phyloP scores from a whole-genome alignment of 768 basidiomycete species.

The Rhizopogon roseolus region DNA sequence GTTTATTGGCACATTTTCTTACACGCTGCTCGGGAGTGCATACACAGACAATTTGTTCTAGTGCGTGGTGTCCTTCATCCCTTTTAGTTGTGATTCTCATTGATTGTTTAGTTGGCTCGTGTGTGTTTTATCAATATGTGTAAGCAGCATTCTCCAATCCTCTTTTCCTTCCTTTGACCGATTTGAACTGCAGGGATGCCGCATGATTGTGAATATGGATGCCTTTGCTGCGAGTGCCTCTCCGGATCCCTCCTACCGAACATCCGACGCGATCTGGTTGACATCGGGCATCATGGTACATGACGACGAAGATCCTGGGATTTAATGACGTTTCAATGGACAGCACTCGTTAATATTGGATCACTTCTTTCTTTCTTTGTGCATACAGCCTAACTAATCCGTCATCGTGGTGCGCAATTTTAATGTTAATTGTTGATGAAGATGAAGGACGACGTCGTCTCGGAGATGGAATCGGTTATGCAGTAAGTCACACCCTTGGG shows the following conservation, averaged over 20 bases:
- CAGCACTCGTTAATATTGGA: not conserved
- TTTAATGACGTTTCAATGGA: not conserved
- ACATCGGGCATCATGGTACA: not conserved
- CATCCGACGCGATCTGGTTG: slow-evolving; percentile 1
- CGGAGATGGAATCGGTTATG: too few species aligned
- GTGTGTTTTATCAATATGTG: slow-evolving; percentile 10
- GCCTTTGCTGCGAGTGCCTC: accelerated
- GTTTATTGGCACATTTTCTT: too few species aligned
- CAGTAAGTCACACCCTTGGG: too few species aligned
- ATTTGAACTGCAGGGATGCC: slow-evolving; percentile 7
- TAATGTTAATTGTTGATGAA: too few species aligned
- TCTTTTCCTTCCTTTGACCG: not conserved
- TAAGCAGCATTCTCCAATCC: slow-evolving; percentile 3
- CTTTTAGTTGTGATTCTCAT: not conserved
- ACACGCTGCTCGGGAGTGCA: too few species aligned
- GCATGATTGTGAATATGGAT: slow-evolving; percentile 16
- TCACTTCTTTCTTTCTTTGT: not conserved
- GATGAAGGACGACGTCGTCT: too few species aligned
- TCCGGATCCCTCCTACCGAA: slow-evolving; percentile 2
- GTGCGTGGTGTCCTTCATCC: not conserved
- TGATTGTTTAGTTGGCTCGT: slow-evolving; percentile 14
- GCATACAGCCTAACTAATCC: not conserved
- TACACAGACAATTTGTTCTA: not conserved
- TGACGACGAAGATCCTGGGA: not conserved
- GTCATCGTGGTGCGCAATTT: not conserved